phyloP scores from a whole-genome alignment of 495 filamentous ascomycete genomes.

The Penicilliopsis zonata region DNA sequence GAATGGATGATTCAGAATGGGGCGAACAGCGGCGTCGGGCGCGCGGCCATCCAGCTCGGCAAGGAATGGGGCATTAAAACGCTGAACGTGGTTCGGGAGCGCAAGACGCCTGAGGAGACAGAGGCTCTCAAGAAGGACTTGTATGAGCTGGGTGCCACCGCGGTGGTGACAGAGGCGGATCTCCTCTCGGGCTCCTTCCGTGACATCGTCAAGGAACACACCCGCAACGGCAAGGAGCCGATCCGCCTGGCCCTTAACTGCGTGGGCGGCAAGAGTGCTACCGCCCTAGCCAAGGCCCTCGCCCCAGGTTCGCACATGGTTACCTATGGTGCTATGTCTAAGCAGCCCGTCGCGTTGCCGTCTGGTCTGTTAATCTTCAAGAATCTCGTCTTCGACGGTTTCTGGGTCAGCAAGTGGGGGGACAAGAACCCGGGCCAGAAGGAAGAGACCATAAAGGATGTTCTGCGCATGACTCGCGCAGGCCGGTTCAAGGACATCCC shows the following conservation, averaged over 20 bases:
- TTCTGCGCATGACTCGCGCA: constrained; percentile 57
- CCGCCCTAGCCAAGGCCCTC: constrained; percentile 58
- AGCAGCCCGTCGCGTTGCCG: constrained; percentile 67
- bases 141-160: constrained; percentile 57
- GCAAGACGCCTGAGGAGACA: constrained; percentile 48
- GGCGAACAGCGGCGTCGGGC: constrained; percentile 82
- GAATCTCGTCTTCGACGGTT: constrained; percentile 73
- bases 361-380: constrained; percentile 83
- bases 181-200: constrained; percentile 54
- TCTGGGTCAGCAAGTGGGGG: constrained; percentile 89
- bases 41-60: constrained; percentile 78
- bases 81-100: constrained; percentile 71
- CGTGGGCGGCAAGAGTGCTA: constrained; percentile 79
- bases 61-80: constrained; percentile 73
- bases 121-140: constrained; percentile 61
- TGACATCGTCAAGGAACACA: constrained; percentile 53
- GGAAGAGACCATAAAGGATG: constrained; percentile 65
- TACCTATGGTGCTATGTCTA: constrained; percentile 91
- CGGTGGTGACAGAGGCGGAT: constrained; percentile 69
- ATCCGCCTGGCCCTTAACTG: constrained; percentile 80
- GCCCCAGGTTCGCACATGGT: constrained; percentile 59
- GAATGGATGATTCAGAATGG: constrained; percentile 96
- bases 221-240: constrained; percentile 51
- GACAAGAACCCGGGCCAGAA: constrained; percentile 65
- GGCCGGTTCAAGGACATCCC: constrained; percentile 78